Conservation (phyloP, 2,329 filamentous ascomycete species). For the Albifimbria verrucaria region DNA sequence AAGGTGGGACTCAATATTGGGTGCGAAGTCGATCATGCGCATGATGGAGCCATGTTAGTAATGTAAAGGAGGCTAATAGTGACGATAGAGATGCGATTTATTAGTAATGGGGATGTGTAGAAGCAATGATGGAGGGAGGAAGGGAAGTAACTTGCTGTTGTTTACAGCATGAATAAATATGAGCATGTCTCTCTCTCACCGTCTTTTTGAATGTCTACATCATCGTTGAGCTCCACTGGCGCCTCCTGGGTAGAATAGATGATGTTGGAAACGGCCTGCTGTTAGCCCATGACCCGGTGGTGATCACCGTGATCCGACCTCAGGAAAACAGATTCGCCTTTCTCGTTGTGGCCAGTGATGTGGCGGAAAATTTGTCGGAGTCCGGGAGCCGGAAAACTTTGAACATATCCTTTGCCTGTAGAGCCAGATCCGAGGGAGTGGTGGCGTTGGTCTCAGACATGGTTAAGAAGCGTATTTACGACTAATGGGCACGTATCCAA, state of each 20-base stretch:
- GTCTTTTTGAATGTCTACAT: slow-evolving; percentile 12
- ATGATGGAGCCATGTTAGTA: slow-evolving; percentile 34
- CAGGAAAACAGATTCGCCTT: slow-evolving; percentile 17
- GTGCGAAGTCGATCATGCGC: slow-evolving; percentile 45
- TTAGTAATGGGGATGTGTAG: not conserved
- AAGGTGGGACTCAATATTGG: slow-evolving; percentile 36
- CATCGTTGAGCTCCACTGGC: slow-evolving; percentile 13
- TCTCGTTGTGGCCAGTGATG: slow-evolving; percentile 4
- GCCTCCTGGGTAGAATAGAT: slow-evolving; percentile 17
- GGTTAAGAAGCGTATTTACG: no score
- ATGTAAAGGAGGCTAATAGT: not conserved
- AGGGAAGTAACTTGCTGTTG: not conserved
- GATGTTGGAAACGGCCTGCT: slow-evolving; percentile 18
- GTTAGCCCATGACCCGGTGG: slow-evolving; percentile 14
- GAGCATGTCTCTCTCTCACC: not conserved
- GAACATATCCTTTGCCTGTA: no score
- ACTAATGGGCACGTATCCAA: no score
- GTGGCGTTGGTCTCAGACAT: no score
- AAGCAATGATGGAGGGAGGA: slow-evolving; percentile 16
- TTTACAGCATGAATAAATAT: not conserved
- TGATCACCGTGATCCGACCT: slow-evolving; percentile 18
- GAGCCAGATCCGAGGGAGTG: no score
- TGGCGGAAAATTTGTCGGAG: not conserved
- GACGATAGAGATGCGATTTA: no score
- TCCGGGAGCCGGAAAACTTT: slow-evolving; percentile 2